A percentile compares a stretch with the other conserved stretches of the same genome.
These are phyloP conservation scores for Tricholoma bakamatsutake DNA, from an alignment of 768 basidiomycete genomes.

Conservation along the genomic window DNA sequence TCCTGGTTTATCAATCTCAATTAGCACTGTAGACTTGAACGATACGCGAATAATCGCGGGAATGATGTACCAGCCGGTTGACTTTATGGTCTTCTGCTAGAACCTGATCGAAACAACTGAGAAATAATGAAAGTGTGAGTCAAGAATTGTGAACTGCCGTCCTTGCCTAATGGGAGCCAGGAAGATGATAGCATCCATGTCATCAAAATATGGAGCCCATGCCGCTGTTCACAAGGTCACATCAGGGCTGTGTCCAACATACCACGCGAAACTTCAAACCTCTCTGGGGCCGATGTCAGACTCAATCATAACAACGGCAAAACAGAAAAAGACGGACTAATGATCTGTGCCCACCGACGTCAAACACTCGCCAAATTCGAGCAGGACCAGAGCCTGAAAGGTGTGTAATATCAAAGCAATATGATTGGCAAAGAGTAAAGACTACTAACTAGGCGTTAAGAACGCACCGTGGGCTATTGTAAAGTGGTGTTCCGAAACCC, in stretches of 20 bases:
- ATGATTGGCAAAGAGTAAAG: not conserved
- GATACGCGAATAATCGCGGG: not conserved
- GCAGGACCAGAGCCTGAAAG: conserved; percentile 18
- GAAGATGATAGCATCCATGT: conserved; percentile 70
- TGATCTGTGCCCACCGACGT: conserved; percentile 62
- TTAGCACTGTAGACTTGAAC: not conserved
- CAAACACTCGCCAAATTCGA: conserved; percentile 41
- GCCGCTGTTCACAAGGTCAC: conserved; percentile 33
- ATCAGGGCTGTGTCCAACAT: not conserved
- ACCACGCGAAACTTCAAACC: conserved; percentile 3
- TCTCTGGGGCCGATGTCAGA: conserved; percentile 9
- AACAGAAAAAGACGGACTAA: conserved; percentile 37
- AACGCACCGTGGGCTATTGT: conserved; percentile 44
- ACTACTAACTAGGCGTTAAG: not conserved
- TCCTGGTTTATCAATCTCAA: conserved; percentile 37
- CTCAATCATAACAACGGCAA: not conserved
- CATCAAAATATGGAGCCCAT: conserved; percentile 58
- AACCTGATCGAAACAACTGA: conserved; percentile 61
- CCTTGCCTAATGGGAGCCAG: conserved; percentile 56
- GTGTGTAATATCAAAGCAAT: not conserved
- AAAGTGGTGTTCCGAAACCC: conserved; percentile 69
- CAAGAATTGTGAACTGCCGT: not conserved
- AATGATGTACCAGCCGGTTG: conserved; percentile 48
- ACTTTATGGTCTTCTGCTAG: conserved; percentile 59
- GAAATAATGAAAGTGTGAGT: not conserved